Percentiles rank a stretch among this genome's conserved stretches.
Evolutionary conservation across 495 filamentous ascomycete genomes (phyloP).

Genomic region (Xylaria cubensis): DNA sequence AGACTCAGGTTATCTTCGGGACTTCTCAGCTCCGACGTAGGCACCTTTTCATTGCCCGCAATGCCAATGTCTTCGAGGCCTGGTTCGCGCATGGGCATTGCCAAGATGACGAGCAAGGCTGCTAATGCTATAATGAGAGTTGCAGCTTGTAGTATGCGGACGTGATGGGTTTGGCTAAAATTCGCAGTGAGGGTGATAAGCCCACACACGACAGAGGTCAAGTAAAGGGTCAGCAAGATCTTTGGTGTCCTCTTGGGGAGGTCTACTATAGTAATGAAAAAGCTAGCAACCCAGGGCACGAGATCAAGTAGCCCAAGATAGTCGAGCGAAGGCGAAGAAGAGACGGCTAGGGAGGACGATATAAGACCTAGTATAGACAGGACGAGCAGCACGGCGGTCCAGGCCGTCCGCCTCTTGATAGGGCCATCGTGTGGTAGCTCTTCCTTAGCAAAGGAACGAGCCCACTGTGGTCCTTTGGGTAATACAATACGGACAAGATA

Average conservation of each 20-base stretch:
- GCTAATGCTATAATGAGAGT: constrained; percentile 50
- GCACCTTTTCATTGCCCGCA: constrained; percentile 60
- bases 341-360: constrained; percentile 32
- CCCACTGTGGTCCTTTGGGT: constrained; percentile 41
- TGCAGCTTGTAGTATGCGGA: constrained; percentile 49
- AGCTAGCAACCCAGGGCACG: constrained; percentile 50
- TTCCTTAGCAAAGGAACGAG: constrained; percentile 41
- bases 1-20: constrained; percentile 82
- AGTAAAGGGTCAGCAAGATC: constrained; percentile 49
- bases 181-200: constrained; percentile 46
- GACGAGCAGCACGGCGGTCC: constrained; percentile 33
- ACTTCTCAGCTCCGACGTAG: constrained; percentile 68
- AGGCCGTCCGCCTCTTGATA: constrained; percentile 34
- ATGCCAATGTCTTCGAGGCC: constrained; percentile 65
- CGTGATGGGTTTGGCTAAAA: constrained; percentile 32
- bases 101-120: constrained; percentile 61
- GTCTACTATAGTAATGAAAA: constrained; percentile 54
- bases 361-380: constrained; percentile 35
- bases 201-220: constrained; percentile 42
- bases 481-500: constrained; percentile 31
- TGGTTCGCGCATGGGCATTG: constrained; percentile 76
- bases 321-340: constrained; percentile 28
- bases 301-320: constrained; percentile 34
- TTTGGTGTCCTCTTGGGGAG: constrained; percentile 56
- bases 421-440: constrained; percentile 23